A percentile compares a stretch with the other conserved stretches of the same genome.
phyloP scores from a whole-genome alignment of 495 filamentous ascomycete species.

The Endocarpon pusillum region DNA sequence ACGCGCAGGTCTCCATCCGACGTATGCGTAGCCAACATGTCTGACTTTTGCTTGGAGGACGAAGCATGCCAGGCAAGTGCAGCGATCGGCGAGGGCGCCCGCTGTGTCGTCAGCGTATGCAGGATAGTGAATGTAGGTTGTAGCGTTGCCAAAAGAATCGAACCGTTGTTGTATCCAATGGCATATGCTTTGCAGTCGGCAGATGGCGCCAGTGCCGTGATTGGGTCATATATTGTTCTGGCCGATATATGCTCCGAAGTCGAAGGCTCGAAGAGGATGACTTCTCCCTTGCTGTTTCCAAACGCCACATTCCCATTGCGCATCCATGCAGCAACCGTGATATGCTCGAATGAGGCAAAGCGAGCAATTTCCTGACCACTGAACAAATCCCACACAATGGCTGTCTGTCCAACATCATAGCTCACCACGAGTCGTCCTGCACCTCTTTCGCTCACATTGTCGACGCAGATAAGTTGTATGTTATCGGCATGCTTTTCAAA shows the following conservation, averaged over 20 bases:
- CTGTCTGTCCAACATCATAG: conserved; percentile 79
- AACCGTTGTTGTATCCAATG: conserved; percentile 92
- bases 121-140: conserved; percentile 88
- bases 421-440: conserved; percentile 77
- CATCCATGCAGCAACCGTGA: conserved; percentile 87
- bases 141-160: conserved; percentile 74
- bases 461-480: conserved; percentile 66
- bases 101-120: conserved; percentile 70
- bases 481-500: conserved; percentile 76
- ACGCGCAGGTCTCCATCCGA: conserved; percentile 84
- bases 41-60: conserved; percentile 89
- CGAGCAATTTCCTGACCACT: conserved; percentile 80
- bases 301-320: conserved; percentile 93
- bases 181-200: conserved; percentile 94
- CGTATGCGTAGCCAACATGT: conserved; percentile 92
- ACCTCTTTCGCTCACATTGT: conserved; percentile 81
- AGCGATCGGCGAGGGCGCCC: conserved; percentile 73
- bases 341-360: conserved; percentile 75
- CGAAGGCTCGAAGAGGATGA: conserved; percentile 85
- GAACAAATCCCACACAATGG: conserved; percentile 92
- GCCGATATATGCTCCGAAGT: conserved; percentile 88
- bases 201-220: conserved; percentile 78
- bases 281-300: conserved; percentile 78
- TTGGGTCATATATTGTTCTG: conserved; percentile 82
- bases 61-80: conserved; percentile 95